Conservation (phyloP, 2,329 filamentous ascomycete species). For the Dactylonectria estremocensis region DNA sequence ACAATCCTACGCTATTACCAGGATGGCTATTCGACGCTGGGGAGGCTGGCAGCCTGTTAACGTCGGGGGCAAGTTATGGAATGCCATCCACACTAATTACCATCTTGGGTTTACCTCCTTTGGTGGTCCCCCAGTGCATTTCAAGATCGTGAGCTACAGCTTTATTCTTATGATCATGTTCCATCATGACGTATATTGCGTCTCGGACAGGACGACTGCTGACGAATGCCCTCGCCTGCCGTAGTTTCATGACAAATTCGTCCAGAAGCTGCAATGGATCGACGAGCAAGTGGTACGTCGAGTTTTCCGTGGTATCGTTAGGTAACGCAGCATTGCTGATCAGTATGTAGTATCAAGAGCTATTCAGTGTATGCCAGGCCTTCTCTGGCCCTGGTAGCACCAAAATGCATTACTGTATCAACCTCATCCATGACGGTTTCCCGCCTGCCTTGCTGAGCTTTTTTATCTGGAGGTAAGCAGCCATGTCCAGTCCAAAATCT, state of each 20-base stretch:
- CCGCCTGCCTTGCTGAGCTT: slow-evolving; percentile 72
- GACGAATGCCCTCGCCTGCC: too few species aligned
- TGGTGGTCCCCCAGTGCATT: too few species aligned
- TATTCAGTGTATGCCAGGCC: slow-evolving; percentile 79
- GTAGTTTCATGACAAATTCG: slow-evolving; percentile 63
- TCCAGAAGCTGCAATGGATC: slow-evolving; percentile 74
- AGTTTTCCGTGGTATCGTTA: not conserved
- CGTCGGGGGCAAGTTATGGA: too few species aligned
- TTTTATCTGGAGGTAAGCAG: slow-evolving; percentile 71
- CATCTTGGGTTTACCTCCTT: too few species aligned
- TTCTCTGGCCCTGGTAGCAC: slow-evolving; percentile 78
- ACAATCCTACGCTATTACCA: too few species aligned
- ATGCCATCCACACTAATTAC: too few species aligned
- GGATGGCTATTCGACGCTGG: too few species aligned
- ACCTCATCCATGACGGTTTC: slow-evolving; percentile 74
- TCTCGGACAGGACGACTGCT: too few species aligned
- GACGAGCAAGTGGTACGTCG: slow-evolving; percentile 75
- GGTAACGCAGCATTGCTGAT: not conserved
- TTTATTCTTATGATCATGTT: too few species aligned
- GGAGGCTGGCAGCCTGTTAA: too few species aligned
- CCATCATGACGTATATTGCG: too few species aligned
- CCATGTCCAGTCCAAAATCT: not conserved
- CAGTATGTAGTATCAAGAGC: slow-evolving; percentile 73
- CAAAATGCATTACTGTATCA: slow-evolving; percentile 80
- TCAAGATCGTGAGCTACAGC: too few species aligned